phyloP scores from a whole-genome alignment of 805 yeast genomes.

The Lipomyces mesembrius region DNA sequence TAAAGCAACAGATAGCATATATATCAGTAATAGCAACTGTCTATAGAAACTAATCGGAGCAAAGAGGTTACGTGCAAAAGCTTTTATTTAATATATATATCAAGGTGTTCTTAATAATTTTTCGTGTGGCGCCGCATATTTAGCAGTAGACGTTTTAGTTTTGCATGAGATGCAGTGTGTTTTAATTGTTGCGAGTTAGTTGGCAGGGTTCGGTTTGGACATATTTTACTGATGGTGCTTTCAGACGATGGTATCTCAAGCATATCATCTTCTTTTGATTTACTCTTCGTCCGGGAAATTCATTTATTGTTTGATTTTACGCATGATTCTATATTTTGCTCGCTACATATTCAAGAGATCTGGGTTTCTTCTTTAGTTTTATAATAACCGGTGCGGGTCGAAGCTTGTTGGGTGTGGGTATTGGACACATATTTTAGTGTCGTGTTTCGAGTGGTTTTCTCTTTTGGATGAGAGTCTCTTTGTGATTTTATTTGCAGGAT shows the following conservation, averaged over 20 bases:
- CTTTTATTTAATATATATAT: not conserved
- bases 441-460: too few relatives aligned
- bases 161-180: not conserved
- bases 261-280: too few relatives aligned
- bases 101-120: not conserved
- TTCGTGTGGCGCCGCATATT: not conserved
- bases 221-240: not conserved
- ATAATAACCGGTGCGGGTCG: too few relatives aligned
- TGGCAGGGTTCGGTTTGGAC: not conserved
- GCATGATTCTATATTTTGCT: not conserved
- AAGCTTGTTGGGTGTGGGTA: too few relatives aligned
- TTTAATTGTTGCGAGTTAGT: not conserved
- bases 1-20: slow-evolving; percentile 12
- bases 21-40: not conserved
- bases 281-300: not conserved
- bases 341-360: not conserved
- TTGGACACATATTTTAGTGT: too few relatives aligned
- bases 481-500: too few relatives aligned
- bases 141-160: not conserved
- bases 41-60: not conserved
- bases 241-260: not conserved
- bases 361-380: too few relatives aligned
- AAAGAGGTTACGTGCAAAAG: not conserved
- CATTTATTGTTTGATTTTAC: not conserved
- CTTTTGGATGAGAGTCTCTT: not conserved